Evolutionary conservation across 306 rosid species (phyloP), one percentile per base, ranked within the genome.

Genomic region (Alnus rubra): DNA sequence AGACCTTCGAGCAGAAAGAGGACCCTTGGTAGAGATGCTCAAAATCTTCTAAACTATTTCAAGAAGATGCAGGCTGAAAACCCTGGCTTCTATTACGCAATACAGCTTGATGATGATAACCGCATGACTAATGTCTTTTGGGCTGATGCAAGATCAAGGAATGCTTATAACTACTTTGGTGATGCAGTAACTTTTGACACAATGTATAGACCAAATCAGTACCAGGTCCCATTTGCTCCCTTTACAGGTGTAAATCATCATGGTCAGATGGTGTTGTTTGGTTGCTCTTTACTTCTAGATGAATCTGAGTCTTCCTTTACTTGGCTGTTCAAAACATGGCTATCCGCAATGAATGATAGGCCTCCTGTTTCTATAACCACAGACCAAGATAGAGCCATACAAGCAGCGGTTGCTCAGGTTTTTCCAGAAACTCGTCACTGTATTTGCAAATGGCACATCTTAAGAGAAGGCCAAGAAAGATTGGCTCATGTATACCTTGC

Each of bases 371-470:
- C 97, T 73, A 70, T 90, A 83, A 90, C 94, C 54, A 92, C 97
- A 28, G 97, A 92, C 84, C 97, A 92, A 84, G 97, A 92, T 77
- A 84, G 97, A 80, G 94, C 92, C 55, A 87, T 92, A 80, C 85
- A 89, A 82, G 88, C 72, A 44, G 97, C 97, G 2, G 86, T 87
- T 73, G 73, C 90, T 44, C 91, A 80, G 39, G 97, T 84, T 71
- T 88, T 92, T 73, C 89, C 94, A 9, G 84, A 79, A 79, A 85
- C 90, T 8, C 86, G 89, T 62, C 97, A 92, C 72, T 89, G 94
- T 70, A 92, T 92, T 73, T 92, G 97, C 87, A 92, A 89, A 85
- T 92, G 97, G 97, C 97, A 92, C 82, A 92, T 92, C 74, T 87
- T 92, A 86, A 88, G 97, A 81, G 97, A 92, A 88, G 94, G 94